A percentile compares a stretch with the other conserved stretches of the same genome.
phyloP scores from a whole-genome alignment of 495 filamentous ascomycete species.

The Lineolata rhizophorae region DNA sequence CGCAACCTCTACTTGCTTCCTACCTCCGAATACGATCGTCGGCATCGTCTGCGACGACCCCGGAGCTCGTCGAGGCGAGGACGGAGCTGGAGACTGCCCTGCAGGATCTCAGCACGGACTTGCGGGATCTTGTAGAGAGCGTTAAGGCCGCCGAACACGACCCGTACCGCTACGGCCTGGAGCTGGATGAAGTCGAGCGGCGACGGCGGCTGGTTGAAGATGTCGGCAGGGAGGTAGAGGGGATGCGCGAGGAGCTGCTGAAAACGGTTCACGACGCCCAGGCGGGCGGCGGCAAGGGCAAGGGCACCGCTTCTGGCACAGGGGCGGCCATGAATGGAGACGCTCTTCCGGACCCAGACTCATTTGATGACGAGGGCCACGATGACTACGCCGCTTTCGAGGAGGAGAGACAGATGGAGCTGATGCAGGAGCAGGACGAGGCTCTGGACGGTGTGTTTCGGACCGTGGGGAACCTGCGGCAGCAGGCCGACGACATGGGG shows the following conservation, averaged over 20 bases:
- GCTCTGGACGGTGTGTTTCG: constrained; percentile 78
- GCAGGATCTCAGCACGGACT: constrained; percentile 57
- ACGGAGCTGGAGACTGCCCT: constrained; percentile 61
- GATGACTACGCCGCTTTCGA: constrained; percentile 72
- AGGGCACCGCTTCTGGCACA: no score
- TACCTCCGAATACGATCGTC: constrained; percentile 91
- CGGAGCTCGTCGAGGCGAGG: constrained; percentile 69
- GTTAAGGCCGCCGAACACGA: constrained; percentile 77
- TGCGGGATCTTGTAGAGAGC: constrained; percentile 71
- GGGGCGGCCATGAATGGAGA: constrained; percentile 17
- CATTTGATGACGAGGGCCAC: constrained; percentile 37
- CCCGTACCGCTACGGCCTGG: constrained; percentile 73
- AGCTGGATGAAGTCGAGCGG: constrained; percentile 59
- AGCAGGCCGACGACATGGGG: constrained; percentile 88
- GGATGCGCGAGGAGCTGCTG: constrained; percentile 66
- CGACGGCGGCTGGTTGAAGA: constrained; percentile 71
- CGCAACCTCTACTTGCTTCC: constrained; percentile 72
- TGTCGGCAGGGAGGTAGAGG: constrained; percentile 67
- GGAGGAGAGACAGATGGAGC: constrained; percentile 69
- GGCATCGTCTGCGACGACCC: constrained; percentile 42
- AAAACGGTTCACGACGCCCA: constrained; percentile 25
- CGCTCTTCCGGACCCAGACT: constrained; percentile 45
- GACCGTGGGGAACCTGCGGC: constrained; percentile 71
- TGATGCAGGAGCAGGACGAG: constrained; percentile 91
- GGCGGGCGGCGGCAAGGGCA: constrained; percentile 8